These are phyloP conservation scores for Colletotrichum higginsianum DNA, from an alignment of 2,329 filamentous ascomycete genomes.

Conservation along the genomic window DNA sequence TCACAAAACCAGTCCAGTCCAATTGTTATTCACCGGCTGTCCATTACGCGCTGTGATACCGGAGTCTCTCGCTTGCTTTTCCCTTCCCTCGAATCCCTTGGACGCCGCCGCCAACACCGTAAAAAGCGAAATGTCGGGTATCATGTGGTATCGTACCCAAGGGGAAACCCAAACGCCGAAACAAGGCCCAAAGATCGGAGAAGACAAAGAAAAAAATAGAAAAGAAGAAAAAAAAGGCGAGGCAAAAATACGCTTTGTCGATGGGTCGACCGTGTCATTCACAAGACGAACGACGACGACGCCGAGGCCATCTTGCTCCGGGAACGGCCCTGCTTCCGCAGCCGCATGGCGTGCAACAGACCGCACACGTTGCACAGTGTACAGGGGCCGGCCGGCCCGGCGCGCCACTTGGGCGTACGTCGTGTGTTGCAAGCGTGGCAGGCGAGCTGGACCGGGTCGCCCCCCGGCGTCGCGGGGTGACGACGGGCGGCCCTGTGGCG, in stretches of 20 bases:
- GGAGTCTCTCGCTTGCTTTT: slow-evolving; percentile 1
- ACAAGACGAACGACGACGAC: slow-evolving; percentile 1
- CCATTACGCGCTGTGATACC: not conserved
- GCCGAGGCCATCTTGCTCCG: slow-evolving; percentile 10
- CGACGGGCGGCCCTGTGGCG: not conserved
- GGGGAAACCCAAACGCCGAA: not conserved
- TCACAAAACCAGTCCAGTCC: not conserved
- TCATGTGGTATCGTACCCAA: slow-evolving; percentile 7
- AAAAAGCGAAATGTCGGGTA: not conserved
- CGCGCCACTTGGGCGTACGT: slow-evolving; percentile 12
- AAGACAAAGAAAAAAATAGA: not conserved
- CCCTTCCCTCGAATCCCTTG: not conserved
- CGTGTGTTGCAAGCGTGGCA: slow-evolving; percentile 10
- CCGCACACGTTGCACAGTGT: slow-evolving; percentile 20
- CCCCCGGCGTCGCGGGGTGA: not conserved
- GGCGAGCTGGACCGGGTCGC: not conserved
- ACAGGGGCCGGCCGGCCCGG: slow-evolving; percentile 8
- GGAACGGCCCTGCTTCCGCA: slow-evolving; percentile 2
- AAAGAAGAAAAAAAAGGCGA: not conserved
- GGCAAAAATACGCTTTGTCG: no score
- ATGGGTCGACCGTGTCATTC: not conserved
- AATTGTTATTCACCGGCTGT: not conserved
- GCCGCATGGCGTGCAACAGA: slow-evolving; percentile 6
- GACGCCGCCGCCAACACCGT: slow-evolving; percentile 3
- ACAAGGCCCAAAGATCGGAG: not conserved